Conservation (phyloP, 1,139 yeast species). For the Blastobotrys malaysiensis region DNA sequence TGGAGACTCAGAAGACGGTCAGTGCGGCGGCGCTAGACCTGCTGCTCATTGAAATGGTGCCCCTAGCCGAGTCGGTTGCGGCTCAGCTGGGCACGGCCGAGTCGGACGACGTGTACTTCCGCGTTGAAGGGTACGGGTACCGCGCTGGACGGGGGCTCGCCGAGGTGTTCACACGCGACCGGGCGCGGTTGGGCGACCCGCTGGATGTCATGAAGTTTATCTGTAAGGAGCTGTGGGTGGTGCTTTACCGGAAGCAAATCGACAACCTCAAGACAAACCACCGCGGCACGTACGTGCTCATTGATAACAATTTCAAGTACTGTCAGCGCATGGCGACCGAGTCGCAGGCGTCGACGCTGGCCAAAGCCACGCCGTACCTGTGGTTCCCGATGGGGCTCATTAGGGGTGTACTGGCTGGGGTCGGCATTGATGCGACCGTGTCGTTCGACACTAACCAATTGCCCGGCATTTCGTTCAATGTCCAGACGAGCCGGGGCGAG, state of each 20-base stretch:
- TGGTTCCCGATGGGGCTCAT: conserved; percentile 84
- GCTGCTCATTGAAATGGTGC: conserved; percentile 69
- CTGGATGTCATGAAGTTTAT: conserved; percentile 85
- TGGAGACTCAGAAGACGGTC: conserved; percentile 29
- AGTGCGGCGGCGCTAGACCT: conserved; percentile 50
- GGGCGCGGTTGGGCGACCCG: conserved; percentile 50
- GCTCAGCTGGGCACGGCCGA: conserved; percentile 28
- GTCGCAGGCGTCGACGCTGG: conserved; percentile 14
- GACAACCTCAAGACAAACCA: conserved; percentile 91
- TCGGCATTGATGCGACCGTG: conserved; percentile 64
- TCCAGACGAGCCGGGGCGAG: conserved; percentile 42
- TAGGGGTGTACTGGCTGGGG: conserved; percentile 66
- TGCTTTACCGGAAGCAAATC: conserved; percentile 76
- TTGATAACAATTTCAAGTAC: conserved; percentile 58
- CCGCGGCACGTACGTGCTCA: conserved; percentile 72
- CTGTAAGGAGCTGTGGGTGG: conserved; percentile 87
- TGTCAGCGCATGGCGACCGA: conserved; percentile 51
- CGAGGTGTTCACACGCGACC: conserved; percentile 61
- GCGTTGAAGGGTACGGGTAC: conserved; percentile 68
- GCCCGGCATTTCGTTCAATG: conserved; percentile 68
- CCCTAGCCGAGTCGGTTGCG: conserved; percentile 58
- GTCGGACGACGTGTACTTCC: conserved; percentile 51
- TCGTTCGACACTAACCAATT: conserved; percentile 54
- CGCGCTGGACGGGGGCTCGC: conserved; percentile 69
- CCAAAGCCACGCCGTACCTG: conserved; percentile 43